A percentile compares a stretch with the other conserved stretches of the same genome.
phyloP scores from a whole-genome alignment of 306 rosid species.

The Benincasa hispida region DNA sequence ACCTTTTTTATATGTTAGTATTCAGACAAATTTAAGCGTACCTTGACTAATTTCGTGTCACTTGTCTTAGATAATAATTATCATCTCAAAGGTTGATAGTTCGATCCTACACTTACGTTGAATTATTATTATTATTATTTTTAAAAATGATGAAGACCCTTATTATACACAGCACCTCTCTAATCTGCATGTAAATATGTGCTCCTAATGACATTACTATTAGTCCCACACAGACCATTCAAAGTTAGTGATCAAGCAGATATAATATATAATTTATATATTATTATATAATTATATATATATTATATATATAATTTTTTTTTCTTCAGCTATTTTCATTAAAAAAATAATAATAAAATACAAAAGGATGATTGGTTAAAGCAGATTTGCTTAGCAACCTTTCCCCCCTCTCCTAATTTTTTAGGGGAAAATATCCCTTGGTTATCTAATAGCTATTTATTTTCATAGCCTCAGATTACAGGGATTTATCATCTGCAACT shows the following conservation, averaged over 20 bases:
- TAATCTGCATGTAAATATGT: not conserved
- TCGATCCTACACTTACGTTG: no score
- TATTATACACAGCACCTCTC: not conserved
- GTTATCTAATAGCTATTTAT: not conserved
- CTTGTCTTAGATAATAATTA: no score
- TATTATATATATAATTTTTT: no score
- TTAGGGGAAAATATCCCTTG: not conserved
- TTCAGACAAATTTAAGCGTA: no score
- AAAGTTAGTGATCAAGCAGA: not conserved
- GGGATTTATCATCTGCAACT: constrained; percentile 14
- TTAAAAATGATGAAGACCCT: no score
- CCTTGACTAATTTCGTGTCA: no score
- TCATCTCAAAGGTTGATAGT: no score
- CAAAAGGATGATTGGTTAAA: not conserved
- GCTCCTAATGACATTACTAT: not conserved
- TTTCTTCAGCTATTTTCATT: not conserved
- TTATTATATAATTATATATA: no score
- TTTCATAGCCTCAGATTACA: constrained; percentile 8
- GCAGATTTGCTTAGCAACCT: not conserved
- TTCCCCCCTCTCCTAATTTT: not conserved
- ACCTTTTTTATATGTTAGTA: no score
- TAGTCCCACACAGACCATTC: not conserved
- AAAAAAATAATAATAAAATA: no score
- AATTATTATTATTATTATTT: no score
- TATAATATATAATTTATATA: no score